A percentile compares a stretch with the other conserved stretches of the same genome.
These are phyloP conservation scores for Gentiana dahurica DNA, from an alignment of 257 asterid genomes.

Conservation along the genomic window DNA sequence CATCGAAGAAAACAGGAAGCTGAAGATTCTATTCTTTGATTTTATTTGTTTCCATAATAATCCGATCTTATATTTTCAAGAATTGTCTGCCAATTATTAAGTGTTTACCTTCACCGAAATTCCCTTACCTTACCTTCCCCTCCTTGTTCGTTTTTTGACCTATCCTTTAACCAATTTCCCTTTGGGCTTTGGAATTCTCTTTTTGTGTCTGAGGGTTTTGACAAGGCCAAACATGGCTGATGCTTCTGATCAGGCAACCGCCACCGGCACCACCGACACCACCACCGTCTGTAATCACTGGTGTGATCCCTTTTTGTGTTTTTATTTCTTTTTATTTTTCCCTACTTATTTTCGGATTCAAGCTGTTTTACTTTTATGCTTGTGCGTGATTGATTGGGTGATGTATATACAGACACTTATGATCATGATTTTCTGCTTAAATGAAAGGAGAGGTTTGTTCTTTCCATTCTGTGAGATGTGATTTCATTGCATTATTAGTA, in stretches of 20 bases:
- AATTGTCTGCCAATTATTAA: neutral
- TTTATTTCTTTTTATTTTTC: neutral
- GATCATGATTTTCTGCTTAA: conserved; percentile 1
- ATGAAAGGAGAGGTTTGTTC: too few relatives aligned
- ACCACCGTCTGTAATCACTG: conserved; percentile 84
- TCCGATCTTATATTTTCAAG: too few relatives aligned
- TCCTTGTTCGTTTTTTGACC: neutral
- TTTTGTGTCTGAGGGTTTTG: conserved; percentile 5
- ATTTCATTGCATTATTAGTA: neutral
- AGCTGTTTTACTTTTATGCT: neutral
- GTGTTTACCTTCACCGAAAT: conserved; percentile 8
- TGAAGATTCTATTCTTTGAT: too few relatives aligned
- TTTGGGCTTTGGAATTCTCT: neutral
- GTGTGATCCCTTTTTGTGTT: conserved; percentile 12
- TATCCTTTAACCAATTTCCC: conserved; percentile 1
- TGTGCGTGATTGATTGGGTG: neutral
- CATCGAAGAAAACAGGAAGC: too few relatives aligned
- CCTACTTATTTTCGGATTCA: neutral
- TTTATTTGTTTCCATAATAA: too few relatives aligned
- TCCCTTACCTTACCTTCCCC: conserved; percentile 1
- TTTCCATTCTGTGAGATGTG: too few relatives aligned
- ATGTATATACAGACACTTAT: neutral
- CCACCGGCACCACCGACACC: conserved; percentile 47
- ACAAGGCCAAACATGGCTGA: conserved; percentile 41
- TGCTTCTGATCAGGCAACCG: conserved; percentile 58